Conservation (phyloP, 176 grass and related monocot genomes). For the Leersia perrieri region DNA sequence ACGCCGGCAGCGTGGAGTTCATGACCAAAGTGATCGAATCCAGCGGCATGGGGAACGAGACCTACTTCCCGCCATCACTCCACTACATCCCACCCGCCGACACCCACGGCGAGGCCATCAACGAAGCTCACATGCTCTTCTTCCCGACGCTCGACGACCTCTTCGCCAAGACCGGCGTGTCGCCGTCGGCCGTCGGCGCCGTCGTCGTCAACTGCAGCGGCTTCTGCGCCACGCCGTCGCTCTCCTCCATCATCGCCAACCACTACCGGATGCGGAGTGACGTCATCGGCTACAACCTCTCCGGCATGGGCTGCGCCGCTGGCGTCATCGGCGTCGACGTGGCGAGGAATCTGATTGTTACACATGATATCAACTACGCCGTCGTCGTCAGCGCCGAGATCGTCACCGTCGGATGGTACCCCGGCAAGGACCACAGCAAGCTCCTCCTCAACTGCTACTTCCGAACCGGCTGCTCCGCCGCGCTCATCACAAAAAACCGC, state of each 20-base stretch:
- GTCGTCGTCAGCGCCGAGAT: slow-evolving; percentile 78
- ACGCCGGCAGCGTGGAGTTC: slow-evolving; percentile 64
- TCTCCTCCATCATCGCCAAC: slow-evolving; percentile 44
- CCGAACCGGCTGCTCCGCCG: slow-evolving; percentile 67
- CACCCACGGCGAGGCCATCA: slow-evolving; percentile 38
- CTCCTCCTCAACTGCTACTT: slow-evolving; percentile 82
- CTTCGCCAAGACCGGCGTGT: slow-evolving; percentile 44
- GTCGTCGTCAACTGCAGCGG: slow-evolving; percentile 69
- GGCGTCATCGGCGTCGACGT: slow-evolving; percentile 55
- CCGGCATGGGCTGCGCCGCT: slow-evolving; percentile 82
- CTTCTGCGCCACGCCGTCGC: slow-evolving; percentile 57
- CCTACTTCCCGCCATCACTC: slow-evolving; percentile 60
- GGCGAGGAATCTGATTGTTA: slow-evolving; percentile 28
- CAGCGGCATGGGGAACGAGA: slow-evolving; percentile 81
- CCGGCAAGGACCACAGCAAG: slow-evolving; percentile 58
- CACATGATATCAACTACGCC: no score
- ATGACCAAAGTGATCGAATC: slow-evolving; percentile 59
- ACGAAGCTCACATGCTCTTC: slow-evolving; percentile 54
- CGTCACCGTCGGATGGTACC: slow-evolving; percentile 70
- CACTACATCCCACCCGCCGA: slow-evolving; percentile 53
- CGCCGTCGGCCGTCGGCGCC: slow-evolving; percentile 47
- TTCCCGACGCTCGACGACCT: slow-evolving; percentile 54
- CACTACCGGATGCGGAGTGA: slow-evolving; percentile 54
- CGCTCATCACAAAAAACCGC: slow-evolving; percentile 40
- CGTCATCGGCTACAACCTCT: slow-evolving; percentile 58